phyloP scores from a whole-genome alignment of 2,329 filamentous ascomycete species.

The Aspergillus pseudoterreus region DNA sequence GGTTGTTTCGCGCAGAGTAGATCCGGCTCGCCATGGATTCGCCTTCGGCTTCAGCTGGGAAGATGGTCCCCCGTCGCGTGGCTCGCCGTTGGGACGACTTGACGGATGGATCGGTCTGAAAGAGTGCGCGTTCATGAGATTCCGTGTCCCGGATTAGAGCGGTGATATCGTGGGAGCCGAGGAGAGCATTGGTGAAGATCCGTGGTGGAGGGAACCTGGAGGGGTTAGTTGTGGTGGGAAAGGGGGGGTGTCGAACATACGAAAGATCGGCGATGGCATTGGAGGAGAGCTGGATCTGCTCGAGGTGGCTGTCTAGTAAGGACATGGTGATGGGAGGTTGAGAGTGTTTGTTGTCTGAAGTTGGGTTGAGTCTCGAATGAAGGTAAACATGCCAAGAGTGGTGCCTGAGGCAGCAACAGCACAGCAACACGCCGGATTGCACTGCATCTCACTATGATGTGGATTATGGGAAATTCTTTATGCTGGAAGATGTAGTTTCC shows the following conservation, averaged over 20 bases:
- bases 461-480: no score
- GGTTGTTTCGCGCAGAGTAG: conserved; percentile 54
- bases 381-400: not conserved
- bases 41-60: conserved; percentile 35
- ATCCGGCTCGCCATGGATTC: conserved; percentile 46
- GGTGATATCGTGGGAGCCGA: conserved; percentile 87
- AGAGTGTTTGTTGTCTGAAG: no score
- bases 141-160: conserved; percentile 93
- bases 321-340: conserved; percentile 52
- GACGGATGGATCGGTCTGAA: conserved; percentile 75
- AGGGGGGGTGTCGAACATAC: conserved; percentile 45
- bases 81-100: conserved; percentile 45
- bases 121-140: conserved; percentile 87
- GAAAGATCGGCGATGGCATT: conserved; percentile 71
- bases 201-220: conserved; percentile 81
- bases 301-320: conserved; percentile 65
- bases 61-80: conserved; percentile 49
- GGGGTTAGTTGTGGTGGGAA: not conserved
- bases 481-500: no score
- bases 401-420: no score
- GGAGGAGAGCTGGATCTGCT: conserved; percentile 74
- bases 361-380: not conserved
- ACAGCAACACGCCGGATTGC: no score
- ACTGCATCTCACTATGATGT: no score
- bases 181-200: conserved; percentile 90